A percentile compares a stretch with the other conserved stretches of the same genome.
Conservation (phyloP, 768 basidiomycete species). For the Phaffia australis region DNA sequence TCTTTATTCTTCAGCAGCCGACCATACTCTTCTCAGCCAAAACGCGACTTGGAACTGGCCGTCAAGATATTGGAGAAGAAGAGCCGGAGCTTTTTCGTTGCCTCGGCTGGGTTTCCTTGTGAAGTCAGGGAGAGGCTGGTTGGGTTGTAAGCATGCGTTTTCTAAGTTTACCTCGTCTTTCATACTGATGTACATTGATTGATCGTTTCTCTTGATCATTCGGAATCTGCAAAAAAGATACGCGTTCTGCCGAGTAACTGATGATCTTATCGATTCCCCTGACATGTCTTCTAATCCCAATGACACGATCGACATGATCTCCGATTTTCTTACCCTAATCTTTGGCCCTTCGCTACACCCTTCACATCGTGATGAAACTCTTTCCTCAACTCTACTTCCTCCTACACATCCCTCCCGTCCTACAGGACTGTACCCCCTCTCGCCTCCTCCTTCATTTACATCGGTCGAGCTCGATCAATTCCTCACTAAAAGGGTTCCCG, state of each 20-base stretch:
- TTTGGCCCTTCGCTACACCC: neutral
- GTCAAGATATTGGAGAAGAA: constrained; percentile 28
- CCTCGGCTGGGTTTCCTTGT: constrained; percentile 28
- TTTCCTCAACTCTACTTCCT: neutral
- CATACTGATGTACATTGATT: neutral
- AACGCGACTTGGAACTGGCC: constrained; percentile 25
- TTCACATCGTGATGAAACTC: neutral
- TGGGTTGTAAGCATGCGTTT: constrained; percentile 16
- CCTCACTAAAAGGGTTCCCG: constrained; percentile 1
- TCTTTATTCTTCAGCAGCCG: constrained; percentile 20
- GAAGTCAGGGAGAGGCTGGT: constrained; percentile 26
- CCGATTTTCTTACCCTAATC: constrained; percentile 10
- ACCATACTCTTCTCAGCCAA: constrained; percentile 15
- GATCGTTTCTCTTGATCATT: neutral
- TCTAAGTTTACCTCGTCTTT: neutral
- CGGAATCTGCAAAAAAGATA: constrained; percentile 18
- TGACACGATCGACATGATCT: constrained; percentile 2
- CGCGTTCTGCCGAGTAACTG: constrained; percentile 31
- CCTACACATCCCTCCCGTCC: neutral
- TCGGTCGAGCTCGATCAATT: neutral
- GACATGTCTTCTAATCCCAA: neutral
- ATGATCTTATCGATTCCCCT: constrained; percentile 28
- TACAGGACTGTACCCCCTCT: constrained; percentile 2
- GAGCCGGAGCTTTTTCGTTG: constrained; percentile 30
- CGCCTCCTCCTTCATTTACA: neutral